phyloP scores from a whole-genome alignment of 1,139 yeast species.

The Lodderomyces jiufengensis region DNA sequence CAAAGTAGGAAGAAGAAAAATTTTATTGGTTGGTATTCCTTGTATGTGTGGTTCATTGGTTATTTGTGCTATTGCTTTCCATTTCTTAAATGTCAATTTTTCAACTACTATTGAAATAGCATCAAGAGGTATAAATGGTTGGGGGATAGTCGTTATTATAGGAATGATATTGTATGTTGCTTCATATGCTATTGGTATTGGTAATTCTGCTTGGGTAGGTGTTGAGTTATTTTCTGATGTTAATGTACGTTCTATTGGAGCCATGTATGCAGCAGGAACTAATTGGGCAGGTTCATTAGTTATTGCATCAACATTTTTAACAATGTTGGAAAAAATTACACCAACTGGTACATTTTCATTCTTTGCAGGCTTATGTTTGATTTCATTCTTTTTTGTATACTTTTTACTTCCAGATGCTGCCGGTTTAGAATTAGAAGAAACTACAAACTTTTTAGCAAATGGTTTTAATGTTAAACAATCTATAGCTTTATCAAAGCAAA shows the following conservation, averaged over 20 bases:
- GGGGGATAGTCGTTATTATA: constrained; percentile 84
- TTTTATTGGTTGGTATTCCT: constrained; percentile 71
- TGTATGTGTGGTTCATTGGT: constrained; percentile 76
- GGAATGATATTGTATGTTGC: constrained; percentile 87
- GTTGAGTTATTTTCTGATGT: constrained; percentile 88
- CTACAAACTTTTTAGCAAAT: constrained; percentile 69
- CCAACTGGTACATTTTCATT: constrained; percentile 93
- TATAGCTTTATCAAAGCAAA: constrained; percentile 53
- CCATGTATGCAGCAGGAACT: constrained; percentile 86
- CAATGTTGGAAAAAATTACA: constrained; percentile 89
- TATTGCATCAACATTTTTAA: constrained; percentile 85
- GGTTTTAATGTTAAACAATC: constrained; percentile 86
- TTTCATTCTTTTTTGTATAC: constrained; percentile 69
- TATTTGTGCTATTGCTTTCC: constrained; percentile 85
- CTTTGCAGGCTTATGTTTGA: constrained; percentile 74
- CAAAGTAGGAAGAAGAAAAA: constrained; percentile 77
- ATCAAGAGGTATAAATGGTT: constrained; percentile 55
- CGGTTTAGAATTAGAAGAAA: constrained; percentile 87
- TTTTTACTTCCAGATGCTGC: constrained; percentile 91
- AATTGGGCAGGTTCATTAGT: constrained; percentile 96
- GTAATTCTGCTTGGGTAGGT: constrained; percentile 98
- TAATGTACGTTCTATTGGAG: constrained; percentile 86
- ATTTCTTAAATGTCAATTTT: constrained; percentile 64
- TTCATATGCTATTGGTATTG: constrained; percentile 88
- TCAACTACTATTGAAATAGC: constrained; percentile 44